These are phyloP conservation scores for Lentinula sp. DNA, from an alignment of 768 basidiomycete species.

Conservation along the genomic window DNA sequence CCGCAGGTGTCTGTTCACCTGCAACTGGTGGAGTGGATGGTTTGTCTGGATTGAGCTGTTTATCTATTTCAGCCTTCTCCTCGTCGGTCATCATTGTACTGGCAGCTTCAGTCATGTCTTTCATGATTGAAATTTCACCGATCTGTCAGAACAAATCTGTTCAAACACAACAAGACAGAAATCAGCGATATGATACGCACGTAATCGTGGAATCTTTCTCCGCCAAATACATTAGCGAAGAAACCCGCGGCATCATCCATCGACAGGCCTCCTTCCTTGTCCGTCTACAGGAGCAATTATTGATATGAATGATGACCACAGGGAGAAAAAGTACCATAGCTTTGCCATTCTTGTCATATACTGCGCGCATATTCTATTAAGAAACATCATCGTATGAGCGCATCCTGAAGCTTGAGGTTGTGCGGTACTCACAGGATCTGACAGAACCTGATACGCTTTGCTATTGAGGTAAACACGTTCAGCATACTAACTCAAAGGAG, in stretches of 20 bases:
- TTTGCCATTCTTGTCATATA: conserved; percentile 96
- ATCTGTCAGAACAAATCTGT: conserved; percentile 45
- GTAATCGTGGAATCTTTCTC: conserved; percentile 85
- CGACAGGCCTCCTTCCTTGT: conserved; percentile 69
- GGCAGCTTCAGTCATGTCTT: conserved; percentile 83
- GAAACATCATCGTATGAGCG: not conserved
- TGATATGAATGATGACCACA: not conserved
- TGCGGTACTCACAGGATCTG: conserved; percentile 59
- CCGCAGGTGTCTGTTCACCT: conserved; percentile 6
- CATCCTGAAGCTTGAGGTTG: conserved; percentile 2
- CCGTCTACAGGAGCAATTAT: conserved; percentile 34
- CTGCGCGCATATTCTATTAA: conserved; percentile 68
- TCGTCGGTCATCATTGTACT: conserved; percentile 89
- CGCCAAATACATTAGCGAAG: conserved; percentile 95
- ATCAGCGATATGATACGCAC: conserved; percentile 39
- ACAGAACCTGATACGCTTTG: conserved; percentile 93
- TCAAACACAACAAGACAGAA: not conserved
- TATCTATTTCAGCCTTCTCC: conserved; percentile 84
- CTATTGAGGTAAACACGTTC: conserved; percentile 27
- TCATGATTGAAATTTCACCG: conserved; percentile 94
- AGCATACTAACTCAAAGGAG: not conserved
- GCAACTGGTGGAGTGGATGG: conserved; percentile 16
- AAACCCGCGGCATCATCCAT: conserved; percentile 94
- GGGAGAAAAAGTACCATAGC: conserved; percentile 44
- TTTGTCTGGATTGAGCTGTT: conserved; percentile 47